Evolutionary conservation across 1,284 basidiomycete species (phyloP).

Genomic region (Waitea zeae): DNA sequence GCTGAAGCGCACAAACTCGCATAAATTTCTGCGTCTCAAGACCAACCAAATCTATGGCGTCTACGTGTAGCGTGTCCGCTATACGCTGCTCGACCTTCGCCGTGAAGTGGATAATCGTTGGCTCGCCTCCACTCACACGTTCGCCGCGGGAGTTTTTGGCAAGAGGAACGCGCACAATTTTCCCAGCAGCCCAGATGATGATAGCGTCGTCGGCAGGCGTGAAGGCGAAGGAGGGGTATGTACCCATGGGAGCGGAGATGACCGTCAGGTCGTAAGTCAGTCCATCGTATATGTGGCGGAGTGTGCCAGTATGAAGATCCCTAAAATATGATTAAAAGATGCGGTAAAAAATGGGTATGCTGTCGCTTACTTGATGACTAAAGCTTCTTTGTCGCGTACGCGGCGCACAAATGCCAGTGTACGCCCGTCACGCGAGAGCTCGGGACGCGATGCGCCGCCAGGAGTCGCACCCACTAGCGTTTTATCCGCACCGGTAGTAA

Average conservation of each 20-base stretch:
- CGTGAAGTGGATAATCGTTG: slow-evolving; percentile 30
- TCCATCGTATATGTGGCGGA: slow-evolving; percentile 50
- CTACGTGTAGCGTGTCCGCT: slow-evolving; percentile 35
- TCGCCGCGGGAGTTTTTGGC: slow-evolving; percentile 29
- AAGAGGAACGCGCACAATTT: slow-evolving; percentile 45
- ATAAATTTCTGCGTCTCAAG: slow-evolving; percentile 37
- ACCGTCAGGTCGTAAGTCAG: slow-evolving; percentile 44
- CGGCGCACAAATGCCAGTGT: slow-evolving; percentile 60
- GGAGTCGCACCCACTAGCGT: slow-evolving; percentile 36
- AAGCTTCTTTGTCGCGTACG: slow-evolving; percentile 50
- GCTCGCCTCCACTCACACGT: slow-evolving; percentile 14
- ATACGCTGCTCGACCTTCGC: slow-evolving; percentile 44
- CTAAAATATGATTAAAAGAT: slow-evolving; percentile 16
- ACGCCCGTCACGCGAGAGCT: slow-evolving; percentile 46
- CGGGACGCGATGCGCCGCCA: slow-evolving; percentile 55
- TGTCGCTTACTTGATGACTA: slow-evolving; percentile 42
- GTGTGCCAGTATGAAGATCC: slow-evolving; percentile 45
- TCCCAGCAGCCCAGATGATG: slow-evolving; percentile 56
- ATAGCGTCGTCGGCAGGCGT: slow-evolving; percentile 40
- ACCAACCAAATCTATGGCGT: slow-evolving; percentile 26
- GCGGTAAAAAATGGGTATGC: slow-evolving; percentile 1
- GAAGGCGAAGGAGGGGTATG: slow-evolving; percentile 58
- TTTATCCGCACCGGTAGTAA: slow-evolving; percentile 33
- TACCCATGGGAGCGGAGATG: slow-evolving; percentile 55
- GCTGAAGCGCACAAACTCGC: slow-evolving; percentile 39